Percentiles rank a stretch among this genome's conserved stretches.
These are phyloP conservation scores for Allomyces macrogynus DNA, from an alignment of 192 early-diverging fungal genomes.

Conservation along the genomic window DNA sequence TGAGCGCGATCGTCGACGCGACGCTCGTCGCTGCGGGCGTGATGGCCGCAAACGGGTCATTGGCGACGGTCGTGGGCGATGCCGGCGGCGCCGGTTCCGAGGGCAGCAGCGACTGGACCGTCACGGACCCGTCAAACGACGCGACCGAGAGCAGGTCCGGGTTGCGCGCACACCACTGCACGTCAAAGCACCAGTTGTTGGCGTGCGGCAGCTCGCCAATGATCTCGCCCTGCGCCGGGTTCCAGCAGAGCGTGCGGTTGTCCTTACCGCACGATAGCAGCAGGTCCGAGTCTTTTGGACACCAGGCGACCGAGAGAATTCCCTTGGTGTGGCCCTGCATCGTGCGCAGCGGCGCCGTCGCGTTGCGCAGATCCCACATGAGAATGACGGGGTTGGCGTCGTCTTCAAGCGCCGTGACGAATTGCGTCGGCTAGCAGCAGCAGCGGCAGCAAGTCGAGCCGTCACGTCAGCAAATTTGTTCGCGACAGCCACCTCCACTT, in stretches of 20 bases:
- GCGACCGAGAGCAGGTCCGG: constrained; percentile 74
- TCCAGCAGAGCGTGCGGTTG: constrained; percentile 83
- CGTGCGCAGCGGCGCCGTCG: constrained; percentile 69
- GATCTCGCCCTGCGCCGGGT: constrained; percentile 55
- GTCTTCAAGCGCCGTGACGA: constrained; percentile 80
- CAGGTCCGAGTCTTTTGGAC: constrained; percentile 77
- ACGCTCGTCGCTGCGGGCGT: constrained; percentile 8
- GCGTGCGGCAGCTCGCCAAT: constrained; percentile 74
- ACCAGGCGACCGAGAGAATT: constrained; percentile 83
- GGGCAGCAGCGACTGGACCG: constrained; percentile 56
- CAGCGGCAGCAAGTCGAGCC: too few species aligned
- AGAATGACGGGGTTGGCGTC: constrained; percentile 70
- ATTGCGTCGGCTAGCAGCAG: constrained; percentile 58
- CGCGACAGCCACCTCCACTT: too few species aligned
- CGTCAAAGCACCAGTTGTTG: constrained; percentile 90
- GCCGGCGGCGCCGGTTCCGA: constrained; percentile 12
- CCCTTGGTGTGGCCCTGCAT: constrained; percentile 77
- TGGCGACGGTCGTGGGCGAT: constrained; percentile 32
- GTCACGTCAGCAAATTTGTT: background rate
- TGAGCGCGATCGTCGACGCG: constrained; percentile 34
- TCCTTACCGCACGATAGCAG: constrained; percentile 87
- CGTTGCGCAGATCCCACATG: constrained; percentile 92
- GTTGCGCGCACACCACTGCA: constrained; percentile 85
- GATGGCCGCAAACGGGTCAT: constrained; percentile 60
- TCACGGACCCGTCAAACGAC: constrained; percentile 85